Percentiles rank a stretch among this genome's conserved stretches.
Conservation (phyloP, 306 rosid species). For the Lathyrus tuberosus region DNA sequence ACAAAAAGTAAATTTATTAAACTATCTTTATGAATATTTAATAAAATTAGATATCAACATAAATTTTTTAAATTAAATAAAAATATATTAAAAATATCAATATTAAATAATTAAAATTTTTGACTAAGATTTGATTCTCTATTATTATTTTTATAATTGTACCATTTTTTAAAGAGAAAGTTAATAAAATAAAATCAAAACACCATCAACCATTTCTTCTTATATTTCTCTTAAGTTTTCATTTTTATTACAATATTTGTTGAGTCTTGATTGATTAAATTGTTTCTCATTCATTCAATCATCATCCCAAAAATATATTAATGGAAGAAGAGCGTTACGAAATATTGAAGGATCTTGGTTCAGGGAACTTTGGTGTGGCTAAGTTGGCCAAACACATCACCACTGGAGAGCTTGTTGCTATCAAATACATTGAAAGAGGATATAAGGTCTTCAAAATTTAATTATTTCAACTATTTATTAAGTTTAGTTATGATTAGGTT, state of each 20-base stretch:
- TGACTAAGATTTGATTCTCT: no score
- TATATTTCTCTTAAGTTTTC: background rate
- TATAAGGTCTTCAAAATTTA: constrained; percentile 49
- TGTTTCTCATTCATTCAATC: background rate
- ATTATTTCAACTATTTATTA: background rate
- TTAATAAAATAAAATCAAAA: background rate
- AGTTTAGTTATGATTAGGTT: background rate
- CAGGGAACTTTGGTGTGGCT: constrained; percentile 88
- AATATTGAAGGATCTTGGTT: constrained; percentile 78
- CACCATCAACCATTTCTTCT: background rate
- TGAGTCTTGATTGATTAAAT: background rate
- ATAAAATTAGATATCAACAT: no score
- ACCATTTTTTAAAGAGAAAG: no score
- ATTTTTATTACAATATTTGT: background rate
- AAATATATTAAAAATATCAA: no score
- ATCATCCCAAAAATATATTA: no score
- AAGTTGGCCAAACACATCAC: constrained; percentile 80
- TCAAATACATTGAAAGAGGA: constrained; percentile 89
- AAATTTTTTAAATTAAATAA: no score
- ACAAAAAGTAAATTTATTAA: no score
- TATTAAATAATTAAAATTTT: no score
- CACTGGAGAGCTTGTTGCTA: constrained; percentile 82
- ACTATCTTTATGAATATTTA: no score
- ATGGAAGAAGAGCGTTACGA: constrained; percentile 74
- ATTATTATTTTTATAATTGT: no score